Evolutionary conservation across 345 rosid genomes (phyloP), one percentile per base, ranked within the genome.

Genomic region (Erysimum cheiranthoides): DNA sequence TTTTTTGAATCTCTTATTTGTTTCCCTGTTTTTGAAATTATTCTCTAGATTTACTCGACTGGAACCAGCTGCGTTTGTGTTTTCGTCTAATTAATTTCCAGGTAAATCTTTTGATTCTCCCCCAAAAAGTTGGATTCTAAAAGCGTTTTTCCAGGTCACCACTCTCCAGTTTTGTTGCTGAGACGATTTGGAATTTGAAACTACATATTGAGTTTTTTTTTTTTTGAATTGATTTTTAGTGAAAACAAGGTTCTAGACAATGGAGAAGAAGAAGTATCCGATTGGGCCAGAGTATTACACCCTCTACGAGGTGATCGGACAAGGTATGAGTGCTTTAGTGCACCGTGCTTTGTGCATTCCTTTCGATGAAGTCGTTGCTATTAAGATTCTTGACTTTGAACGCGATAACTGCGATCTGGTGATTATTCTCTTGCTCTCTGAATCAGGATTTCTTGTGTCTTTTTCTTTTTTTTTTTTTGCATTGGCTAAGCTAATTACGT

Each of bases 351-450:
- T 90, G 39, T 94, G 98, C 47, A 71, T 86, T 36, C 85, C 97
- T 0, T 78, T 85, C 68, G 82, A 85, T 51, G 96, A 94, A 79
- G 71, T 92, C 63, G 96, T 94, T 52, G 97, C 97, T 32, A 86
- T 94, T 78, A 94, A 94, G 89, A 90, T 94, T 81, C 97, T 94
- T 59, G 98, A 94, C 77, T 94, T 94, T 45, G 98, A 94, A 78
- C 95, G 98, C 27, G 91, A 87, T 67, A 92, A 92, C 70, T 81
- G 84, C 75, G 97, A 94, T 79, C 86, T 94, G 92, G 98, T 93
- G 79, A 51, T 64, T 59, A 10, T 71, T 14, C 38, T 43, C 57
- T 49, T 31, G 1, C 28, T 65, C 36, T 73, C 46, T 51, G 13
- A 25, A 40, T 51, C 16, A 46, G 17, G 30, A 40, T 47, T 56